Evolutionary conservation across 305 asterid species (phyloP), one percentile per base, ranked within the genome.

Genomic region (Andrographis paniculata): DNA sequence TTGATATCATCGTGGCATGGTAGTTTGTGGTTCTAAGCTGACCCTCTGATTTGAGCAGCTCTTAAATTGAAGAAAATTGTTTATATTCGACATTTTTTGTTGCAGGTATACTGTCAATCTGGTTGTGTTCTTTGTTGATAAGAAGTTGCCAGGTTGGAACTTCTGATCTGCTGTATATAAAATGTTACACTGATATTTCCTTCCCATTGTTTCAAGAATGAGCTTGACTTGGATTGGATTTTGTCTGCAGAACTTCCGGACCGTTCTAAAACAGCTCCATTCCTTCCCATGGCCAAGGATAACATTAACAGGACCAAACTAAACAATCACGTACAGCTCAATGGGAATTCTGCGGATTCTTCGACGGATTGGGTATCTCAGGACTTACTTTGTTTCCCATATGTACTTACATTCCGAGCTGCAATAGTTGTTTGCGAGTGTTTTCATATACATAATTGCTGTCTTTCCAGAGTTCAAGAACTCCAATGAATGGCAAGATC

Each of bases 1-100:
- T 88, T 7, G 97, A 88, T 53, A 84, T 88, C 0, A 68, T 88
- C 1, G 97, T 88, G 54, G 97, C 95, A 59, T 88, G 97, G 97
- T 87, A 75, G 66, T 48, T 35, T 56, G 37, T 57, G 19, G 11
- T 14, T 45, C 33, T 21, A 38, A 52, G 20, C 57, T 54, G 15
- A 24, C 35, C 33, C 55, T 53, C 52, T 24, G 8, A 24, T 24
- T 8, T 24, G 30, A 3, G 8, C 4, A 8, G 8, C 8, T 24
- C 8, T 24, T 24, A 8, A 24, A 24, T 4, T 4, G 8, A 4
- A 8, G 30, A n/a, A n/a, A n/a, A n/a, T n/a, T n/a, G n/a, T n/a
- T n/a, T n/a, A n/a, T n/a, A n/a, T n/a, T n/a, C n/a, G n/a, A n/a
- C n/a, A 13, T 33, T 49, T 46, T 58, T 37, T 55, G 37, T 58